Conservation (phyloP, 352 stramenopile species). For the Aphanomyces euteiches region DNA sequence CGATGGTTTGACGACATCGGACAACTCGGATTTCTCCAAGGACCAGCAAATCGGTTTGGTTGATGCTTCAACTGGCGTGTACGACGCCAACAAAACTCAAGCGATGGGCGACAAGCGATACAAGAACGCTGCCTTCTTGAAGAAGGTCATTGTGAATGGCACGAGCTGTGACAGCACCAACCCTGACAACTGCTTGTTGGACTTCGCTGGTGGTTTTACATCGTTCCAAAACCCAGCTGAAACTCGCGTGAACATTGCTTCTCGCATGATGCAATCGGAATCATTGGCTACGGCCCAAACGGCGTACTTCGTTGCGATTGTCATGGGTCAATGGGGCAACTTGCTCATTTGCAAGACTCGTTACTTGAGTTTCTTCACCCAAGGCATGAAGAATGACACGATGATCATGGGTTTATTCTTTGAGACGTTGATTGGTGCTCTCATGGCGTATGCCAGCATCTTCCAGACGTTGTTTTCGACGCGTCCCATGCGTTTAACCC, state of each 20-base stretch:
- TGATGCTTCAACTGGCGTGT: conserved; percentile 28
- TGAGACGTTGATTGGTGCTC: conserved; percentile 84
- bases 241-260: conserved; percentile 78
- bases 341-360: conserved; percentile 92
- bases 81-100: conserved; percentile 34
- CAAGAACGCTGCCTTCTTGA: conserved; percentile 48
- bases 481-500: conserved; percentile 77
- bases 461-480: conserved; percentile 82
- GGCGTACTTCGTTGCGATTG: conserved; percentile 79
- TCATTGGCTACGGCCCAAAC: conserved; percentile 80
- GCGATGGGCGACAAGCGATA: conserved; percentile 41
- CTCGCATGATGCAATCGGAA: conserved; percentile 82
- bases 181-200: conserved; percentile 45
- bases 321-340: conserved; percentile 89
- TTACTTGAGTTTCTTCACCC: conserved; percentile 84
- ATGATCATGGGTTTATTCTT: conserved; percentile 93
- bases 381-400: conserved; percentile 89
- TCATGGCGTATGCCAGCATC: conserved; percentile 82
- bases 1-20: conserved; percentile 22
- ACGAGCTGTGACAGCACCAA: conserved; percentile 34
- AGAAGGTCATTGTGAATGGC: conserved; percentile 44
- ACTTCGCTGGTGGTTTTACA: conserved; percentile 55
- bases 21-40: conserved; percentile 39
- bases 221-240: conserved; percentile 32
- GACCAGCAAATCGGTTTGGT: conserved; percentile 40